Base-by-base conservation (phyloP, 2,329 filamentous ascomycete species). In the Cladosporium sp. region DNA sequence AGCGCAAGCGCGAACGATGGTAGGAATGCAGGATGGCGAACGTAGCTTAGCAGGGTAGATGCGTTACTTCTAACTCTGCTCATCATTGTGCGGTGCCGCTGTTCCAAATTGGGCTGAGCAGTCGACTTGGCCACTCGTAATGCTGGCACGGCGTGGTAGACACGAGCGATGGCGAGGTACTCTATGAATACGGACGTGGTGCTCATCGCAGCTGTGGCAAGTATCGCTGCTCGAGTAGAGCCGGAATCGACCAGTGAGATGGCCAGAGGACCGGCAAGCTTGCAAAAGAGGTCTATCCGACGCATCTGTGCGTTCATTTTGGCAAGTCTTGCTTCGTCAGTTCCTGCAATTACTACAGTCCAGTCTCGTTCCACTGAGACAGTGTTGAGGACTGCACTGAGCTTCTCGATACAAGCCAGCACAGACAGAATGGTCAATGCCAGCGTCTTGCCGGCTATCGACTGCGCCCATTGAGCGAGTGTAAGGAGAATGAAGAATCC, bases 351-450 rank as follows among this genome's bases (percentile, higher is more conserved):
- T 0, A 87, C 81, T 4, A 87, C 80, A 47, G 87, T 83, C 72
- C 76, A 69, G 71, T 93, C 90, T 71, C 87, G 81, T 75, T 92
- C 90, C 0, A 93, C 83, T 0, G 90, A 82, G 0, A 92, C 85
- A 0, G 86, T 81, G 73, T 92, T 92, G 74, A 87, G 82, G 6
- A 88, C 82, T 1, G 87, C 83, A 15, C 81, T 83, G 10, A 92
- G 76, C 74, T 92, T 93, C 77, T 93, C 91, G 1, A 89, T 72
- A 65, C 89, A 90, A 0, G 88, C 88, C 54, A 92, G 77, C 0
- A 86, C 21, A 0, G 84, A 81, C n/a, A 80, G 73, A 2, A 73
- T 34, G 2, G 71, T 69, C 66, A 82, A 74, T 41, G 66, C 41
- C 26, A 68, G 47, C 3, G n/a, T 26, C 21, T 62, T 55, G 7